A percentile compares a stretch with the other conserved stretches of the same genome.
Conservation (phyloP, 306 rosid species). For the Quercus variabilis region DNA sequence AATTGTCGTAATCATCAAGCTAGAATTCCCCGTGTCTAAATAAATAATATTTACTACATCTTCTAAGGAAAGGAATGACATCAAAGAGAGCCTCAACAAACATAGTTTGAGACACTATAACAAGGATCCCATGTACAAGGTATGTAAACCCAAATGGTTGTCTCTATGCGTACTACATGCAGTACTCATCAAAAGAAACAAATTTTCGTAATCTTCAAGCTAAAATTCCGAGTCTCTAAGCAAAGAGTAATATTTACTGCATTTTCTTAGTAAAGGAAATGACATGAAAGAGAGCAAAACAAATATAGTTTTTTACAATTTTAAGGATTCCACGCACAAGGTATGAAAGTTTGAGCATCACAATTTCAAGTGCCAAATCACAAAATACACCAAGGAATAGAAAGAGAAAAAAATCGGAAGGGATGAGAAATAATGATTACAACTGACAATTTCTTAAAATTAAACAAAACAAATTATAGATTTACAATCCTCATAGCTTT, state of each 20-base stretch:
- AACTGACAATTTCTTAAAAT: constrained; percentile 7
- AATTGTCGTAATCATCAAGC: not conserved
- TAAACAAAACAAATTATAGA: constrained; percentile 19
- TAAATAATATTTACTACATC: too few species aligned
- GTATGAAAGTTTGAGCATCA: not conserved
- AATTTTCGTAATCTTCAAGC: not conserved
- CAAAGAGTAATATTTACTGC: too few species aligned
- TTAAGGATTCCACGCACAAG: not conserved
- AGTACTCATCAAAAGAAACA: not conserved
- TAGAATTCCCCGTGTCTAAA: not conserved
- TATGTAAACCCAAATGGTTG: not conserved
- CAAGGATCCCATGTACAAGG: not conserved
- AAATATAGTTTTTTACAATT: too few species aligned
- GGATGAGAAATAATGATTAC: not conserved
- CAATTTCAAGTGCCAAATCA: not conserved
- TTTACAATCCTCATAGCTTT: constrained; percentile 47
- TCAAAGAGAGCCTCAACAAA: too few species aligned
- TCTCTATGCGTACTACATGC: not conserved
- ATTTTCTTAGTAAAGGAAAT: too few species aligned
- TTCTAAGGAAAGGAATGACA: too few species aligned
- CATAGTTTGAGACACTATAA: not conserved
- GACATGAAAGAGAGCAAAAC: too few species aligned
- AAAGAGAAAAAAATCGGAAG: not conserved
- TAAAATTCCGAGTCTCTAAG: not conserved
- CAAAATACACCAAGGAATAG: not conserved